Conservation (phyloP, 192 early-diverging fungal genomes). For the Physocladia obscura region DNA sequence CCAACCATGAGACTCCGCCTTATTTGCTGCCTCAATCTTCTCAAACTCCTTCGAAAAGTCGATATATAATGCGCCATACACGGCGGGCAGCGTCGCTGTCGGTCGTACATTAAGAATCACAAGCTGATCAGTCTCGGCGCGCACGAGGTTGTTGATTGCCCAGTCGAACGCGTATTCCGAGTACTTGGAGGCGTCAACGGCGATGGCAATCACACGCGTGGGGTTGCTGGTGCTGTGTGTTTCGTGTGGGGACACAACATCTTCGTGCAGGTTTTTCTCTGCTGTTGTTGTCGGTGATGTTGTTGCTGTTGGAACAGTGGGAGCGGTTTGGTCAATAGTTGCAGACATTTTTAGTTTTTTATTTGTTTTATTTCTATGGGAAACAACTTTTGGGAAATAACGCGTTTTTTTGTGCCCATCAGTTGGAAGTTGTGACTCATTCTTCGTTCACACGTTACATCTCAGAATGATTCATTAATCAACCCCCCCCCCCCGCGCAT, state of each 20-base stretch:
- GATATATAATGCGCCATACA: conserved; percentile 21
- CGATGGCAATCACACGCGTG: conserved; percentile 23
- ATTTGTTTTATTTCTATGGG: background rate
- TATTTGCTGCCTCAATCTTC: conserved; percentile 22
- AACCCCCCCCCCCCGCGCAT: no score
- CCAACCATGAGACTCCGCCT: conserved; percentile 9
- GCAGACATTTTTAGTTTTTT: background rate
- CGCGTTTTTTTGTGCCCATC: no score
- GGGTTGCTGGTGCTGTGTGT: conserved; percentile 4
- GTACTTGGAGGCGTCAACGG: conserved; percentile 27
- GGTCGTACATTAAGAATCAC: conserved; percentile 34
- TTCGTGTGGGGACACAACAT: conserved; percentile 23
- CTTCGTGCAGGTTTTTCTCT: conserved; percentile 1
- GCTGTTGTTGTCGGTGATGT: background rate
- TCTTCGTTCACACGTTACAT: no score
- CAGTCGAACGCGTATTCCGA: conserved; percentile 37
- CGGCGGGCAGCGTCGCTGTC: conserved; percentile 3
- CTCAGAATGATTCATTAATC: no score
- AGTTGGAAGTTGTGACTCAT: no score
- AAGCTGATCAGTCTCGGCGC: conserved; percentile 37
- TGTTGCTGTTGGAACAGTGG: background rate
- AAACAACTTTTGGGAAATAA: no score
- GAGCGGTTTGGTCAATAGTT: background rate
- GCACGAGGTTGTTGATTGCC: conserved; percentile 38
- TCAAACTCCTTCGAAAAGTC: conserved; percentile 28